A percentile compares a stretch with the other conserved stretches of the same genome.
Conservation (phyloP, 306 rosid genomes). For the apple (Malus domestica) region ASM211411v1 NC_041804.1:12231501-12232000, state of each 20-base stretch:
- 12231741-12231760: background rate
- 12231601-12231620: background rate
- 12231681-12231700: background rate
- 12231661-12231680: background rate
- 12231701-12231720: background rate
- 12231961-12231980: too few relatives aligned
- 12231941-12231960: background rate
- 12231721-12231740: background rate
- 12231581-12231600: background rate
- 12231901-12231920: background rate
- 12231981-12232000: too few relatives aligned
- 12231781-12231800: background rate
- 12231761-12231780: background rate
- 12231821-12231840: background rate
- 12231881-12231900: background rate
- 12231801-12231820: background rate
- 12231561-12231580: too few relatives aligned
- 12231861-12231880: too few relatives aligned
- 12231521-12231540: too few relatives aligned
- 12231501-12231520: too few relatives aligned
- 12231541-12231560: too few relatives aligned
- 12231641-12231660: background rate
- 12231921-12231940: background rate
- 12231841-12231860: background rate
- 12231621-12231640: background rate